Evolutionary conservation across 805 yeast species (phyloP), one percentile per base, ranked within the genome.

Genomic region (Diddensiella santjacobensis): DNA sequence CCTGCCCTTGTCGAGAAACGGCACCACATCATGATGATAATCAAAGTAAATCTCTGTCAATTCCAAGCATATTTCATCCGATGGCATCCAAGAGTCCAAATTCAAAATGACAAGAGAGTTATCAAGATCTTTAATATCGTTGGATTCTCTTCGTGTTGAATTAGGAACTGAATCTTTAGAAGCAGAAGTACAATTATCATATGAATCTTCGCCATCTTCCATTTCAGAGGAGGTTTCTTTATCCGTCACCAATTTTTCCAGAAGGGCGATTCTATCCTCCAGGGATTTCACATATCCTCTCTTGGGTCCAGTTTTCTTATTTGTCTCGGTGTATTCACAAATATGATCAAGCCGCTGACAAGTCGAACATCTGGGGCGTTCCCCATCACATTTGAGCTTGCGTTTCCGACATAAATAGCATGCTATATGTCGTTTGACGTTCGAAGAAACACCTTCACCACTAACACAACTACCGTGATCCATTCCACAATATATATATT

Each of bases 1-100:
- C 22, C 62, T 53, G 23, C 37, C 29, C 23, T 49, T 47, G 48
- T 79, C 80, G 15, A 81, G 57, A 49, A 69, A 44, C 42, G 18
- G 40, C 22, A 40, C 13, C 19, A 10, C n/a, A 23, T 6, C 11
- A 23, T 40, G 43, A 15, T n/a, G 6, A 13, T 40, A 11, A 10
- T 6, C 15, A 18, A 40, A 40, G 20, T 40, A 40, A 13, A 23
- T 13, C 10, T 4, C 19, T 8, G 33, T 23, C 20, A 40, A 24
- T n/a, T 35, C 38, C 20, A 8, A 8, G 20, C 20, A 13, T 6
- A 35, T 17, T 17, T 13, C 38, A 10, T 35, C 38, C 8, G 38
- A 35, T n/a, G 38, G 38, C 15, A 17, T 35, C 18, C 8, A 6
- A 8, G 38, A 15, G 18, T 35, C 38, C 15, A 35, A 13, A 15